A percentile compares a stretch with the other conserved stretches of the same genome.
Evolutionary conservation across 441 rosid genomes (phyloP).

Genomic region (Brassica hybrid): DNA sequence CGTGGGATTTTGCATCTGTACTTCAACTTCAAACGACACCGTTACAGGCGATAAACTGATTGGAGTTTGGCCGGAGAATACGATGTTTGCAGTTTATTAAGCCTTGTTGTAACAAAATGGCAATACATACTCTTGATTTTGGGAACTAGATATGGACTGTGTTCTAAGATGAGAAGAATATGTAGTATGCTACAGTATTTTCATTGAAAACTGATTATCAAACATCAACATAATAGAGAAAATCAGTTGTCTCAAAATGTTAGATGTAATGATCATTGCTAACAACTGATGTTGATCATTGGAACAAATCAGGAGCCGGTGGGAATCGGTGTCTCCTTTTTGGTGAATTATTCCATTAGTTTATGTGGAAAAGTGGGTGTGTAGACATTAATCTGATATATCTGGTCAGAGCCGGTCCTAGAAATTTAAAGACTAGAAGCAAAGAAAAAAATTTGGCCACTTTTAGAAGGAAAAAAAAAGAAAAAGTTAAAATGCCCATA

Average conservation of each 20-base stretch:
- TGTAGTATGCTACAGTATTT: constrained; percentile 1
- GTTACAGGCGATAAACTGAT: constrained; percentile 71
- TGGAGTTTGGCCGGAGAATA: constrained; percentile 25
- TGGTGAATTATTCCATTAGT: no score
- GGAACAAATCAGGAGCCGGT: not conserved
- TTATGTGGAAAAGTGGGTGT: constrained; percentile 25
- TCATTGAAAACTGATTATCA: constrained; percentile 8
- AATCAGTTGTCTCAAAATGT: not conserved
- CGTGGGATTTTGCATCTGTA: constrained; percentile 88
- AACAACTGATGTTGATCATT: not conserved
- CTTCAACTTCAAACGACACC: constrained; percentile 90
- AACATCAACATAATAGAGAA: constrained; percentile 2
- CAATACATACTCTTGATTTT: not conserved
- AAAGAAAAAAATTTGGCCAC: no score
- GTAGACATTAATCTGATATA: constrained; percentile 2
- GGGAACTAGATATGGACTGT: constrained; percentile 33
- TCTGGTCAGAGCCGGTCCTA: no score
- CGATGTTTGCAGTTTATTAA: constrained; percentile 8
- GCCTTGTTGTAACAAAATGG: constrained; percentile 22
- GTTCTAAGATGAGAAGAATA: no score
- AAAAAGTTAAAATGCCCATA: no score
- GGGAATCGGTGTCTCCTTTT: not conserved
- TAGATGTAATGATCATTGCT: constrained; percentile 5
- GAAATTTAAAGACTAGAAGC: no score
- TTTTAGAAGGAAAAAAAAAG: no score